Evolutionary conservation across 768 basidiomycete species (phyloP).

Genomic region (Chalciporus piperatus): DNA sequence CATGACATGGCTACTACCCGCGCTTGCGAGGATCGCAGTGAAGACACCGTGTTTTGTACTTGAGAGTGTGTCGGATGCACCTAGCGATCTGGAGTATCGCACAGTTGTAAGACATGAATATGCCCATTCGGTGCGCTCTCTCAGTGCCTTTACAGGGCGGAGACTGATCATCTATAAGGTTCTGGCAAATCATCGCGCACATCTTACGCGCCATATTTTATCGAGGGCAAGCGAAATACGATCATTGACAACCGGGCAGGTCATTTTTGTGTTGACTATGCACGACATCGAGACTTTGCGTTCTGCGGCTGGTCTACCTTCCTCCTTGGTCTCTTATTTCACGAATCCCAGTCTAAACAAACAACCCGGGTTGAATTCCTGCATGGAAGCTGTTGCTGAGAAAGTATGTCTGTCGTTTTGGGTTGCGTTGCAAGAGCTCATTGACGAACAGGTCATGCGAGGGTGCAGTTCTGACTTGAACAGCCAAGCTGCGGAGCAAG

Average conservation of each 20-base stretch:
- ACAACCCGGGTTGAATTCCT: constrained; percentile 59
- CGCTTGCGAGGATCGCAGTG: constrained; percentile 73
- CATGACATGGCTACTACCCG: constrained; percentile 77
- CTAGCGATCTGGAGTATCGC: constrained; percentile 90
- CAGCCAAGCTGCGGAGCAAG: constrained; percentile 73
- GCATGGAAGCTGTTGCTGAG: constrained; percentile 85
- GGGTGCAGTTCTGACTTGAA: constrained; percentile 72
- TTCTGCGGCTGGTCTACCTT: constrained; percentile 73
- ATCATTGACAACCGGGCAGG: constrained; percentile 74
- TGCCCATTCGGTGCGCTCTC: constrained; percentile 59
- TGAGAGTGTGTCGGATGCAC: constrained; percentile 79
- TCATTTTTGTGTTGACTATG: constrained; percentile 81
- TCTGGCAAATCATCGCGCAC: constrained; percentile 60
- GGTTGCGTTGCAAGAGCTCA: background rate
- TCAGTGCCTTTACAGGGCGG: background rate
- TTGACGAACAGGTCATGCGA: constrained; percentile 62
- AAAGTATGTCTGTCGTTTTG: constrained; percentile 48
- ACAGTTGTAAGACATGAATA: constrained; percentile 87
- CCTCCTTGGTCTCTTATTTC: constrained; percentile 84
- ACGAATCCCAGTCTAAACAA: constrained; percentile 81
- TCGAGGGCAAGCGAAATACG: constrained; percentile 67
- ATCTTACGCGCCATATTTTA: constrained; percentile 64
- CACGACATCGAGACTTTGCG: constrained; percentile 89
- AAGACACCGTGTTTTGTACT: constrained; percentile 85
- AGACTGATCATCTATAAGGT: constrained; percentile 46